Conservation (phyloP, 495 filamentous ascomycete genomes). For the Corynascus novoguineensis region DNA sequence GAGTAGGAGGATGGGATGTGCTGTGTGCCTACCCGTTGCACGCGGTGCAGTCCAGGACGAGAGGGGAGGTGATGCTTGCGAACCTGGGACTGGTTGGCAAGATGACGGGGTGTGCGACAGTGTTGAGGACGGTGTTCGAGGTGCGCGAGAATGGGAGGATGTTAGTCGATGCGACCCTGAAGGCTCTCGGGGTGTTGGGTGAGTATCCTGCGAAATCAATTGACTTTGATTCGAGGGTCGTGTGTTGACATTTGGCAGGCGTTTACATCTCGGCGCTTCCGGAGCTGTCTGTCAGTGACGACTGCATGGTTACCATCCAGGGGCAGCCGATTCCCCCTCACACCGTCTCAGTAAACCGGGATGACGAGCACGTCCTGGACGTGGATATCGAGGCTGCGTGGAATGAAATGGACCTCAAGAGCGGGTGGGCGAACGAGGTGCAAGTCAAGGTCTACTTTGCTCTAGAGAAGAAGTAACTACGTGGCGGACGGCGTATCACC, state of each 20-base stretch:
- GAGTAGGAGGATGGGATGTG: slow-evolving; percentile 70
- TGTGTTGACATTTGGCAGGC: slow-evolving; percentile 44
- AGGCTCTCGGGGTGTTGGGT: slow-evolving; percentile 76
- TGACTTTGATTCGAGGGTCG: not conserved
- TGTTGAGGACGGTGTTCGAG: slow-evolving; percentile 54
- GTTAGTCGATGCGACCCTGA: slow-evolving; percentile 60
- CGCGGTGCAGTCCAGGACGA: slow-evolving; percentile 45
- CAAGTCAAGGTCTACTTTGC: slow-evolving; percentile 59
- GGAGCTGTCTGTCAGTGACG: slow-evolving; percentile 51
- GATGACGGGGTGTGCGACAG: slow-evolving; percentile 82
- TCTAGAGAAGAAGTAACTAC: slow-evolving; percentile 11
- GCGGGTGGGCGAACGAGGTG: slow-evolving; percentile 82
- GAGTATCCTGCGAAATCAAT: slow-evolving; percentile 15
- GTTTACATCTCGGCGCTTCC: slow-evolving; percentile 65
- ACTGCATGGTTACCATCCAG: slow-evolving; percentile 72
- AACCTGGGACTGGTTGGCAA: slow-evolving; percentile 80
- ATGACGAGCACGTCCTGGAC: slow-evolving; percentile 57
- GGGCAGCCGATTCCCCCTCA: slow-evolving; percentile 60
- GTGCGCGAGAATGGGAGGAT: slow-evolving; percentile 55
- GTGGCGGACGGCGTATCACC: not conserved
- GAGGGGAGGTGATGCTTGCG: slow-evolving; percentile 44
- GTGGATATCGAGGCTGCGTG: slow-evolving; percentile 76
- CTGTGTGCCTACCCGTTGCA: slow-evolving; percentile 65
- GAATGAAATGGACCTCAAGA: slow-evolving; percentile 62
- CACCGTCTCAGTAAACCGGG: slow-evolving; percentile 56